Conservation (phyloP, 148 eudicot species). For the Simmondsia chinensis region DNA sequence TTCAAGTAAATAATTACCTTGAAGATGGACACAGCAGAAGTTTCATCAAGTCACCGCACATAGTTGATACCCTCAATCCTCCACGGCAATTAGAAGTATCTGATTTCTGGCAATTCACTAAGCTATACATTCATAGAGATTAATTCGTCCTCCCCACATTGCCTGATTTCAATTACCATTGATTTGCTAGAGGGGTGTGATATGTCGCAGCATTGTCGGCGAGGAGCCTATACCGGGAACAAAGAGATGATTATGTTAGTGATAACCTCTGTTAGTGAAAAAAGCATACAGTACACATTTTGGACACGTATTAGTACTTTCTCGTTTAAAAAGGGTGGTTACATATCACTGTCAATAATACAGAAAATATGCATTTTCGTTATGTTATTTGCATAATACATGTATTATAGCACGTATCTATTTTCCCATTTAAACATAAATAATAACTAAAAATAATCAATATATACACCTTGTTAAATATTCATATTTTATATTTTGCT, state of each 20-base stretch:
- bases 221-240: constrained; percentile 36
- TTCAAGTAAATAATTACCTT: constrained; percentile 7
- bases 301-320: neutral
- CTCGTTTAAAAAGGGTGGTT: too few relatives aligned
- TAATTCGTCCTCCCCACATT: constrained; percentile 49
- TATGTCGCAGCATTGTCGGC: constrained; percentile 79
- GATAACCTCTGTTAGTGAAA: neutral
- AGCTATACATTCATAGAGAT: constrained; percentile 42
- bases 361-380: too few relatives aligned
- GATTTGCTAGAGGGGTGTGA: constrained; percentile 27
- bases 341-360: too few relatives aligned
- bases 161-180: constrained; percentile 42
- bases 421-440: neutral
- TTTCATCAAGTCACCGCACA: constrained; percentile 7
- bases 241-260: neutral
- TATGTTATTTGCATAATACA: too few relatives aligned
- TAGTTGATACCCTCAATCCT: constrained; percentile 2
- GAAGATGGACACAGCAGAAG: neutral
- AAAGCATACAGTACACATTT: neutral
- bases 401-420: too few relatives aligned
- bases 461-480: too few relatives aligned
- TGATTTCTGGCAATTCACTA: neutral
- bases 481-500: too few relatives aligned
- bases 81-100: neutral
- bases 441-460: neutral